A percentile compares a stretch with the other conserved stretches of the same genome.
Conservation (phyloP, 2,329 filamentous ascomycete genomes). For the Whalleya microplaca region DNA sequence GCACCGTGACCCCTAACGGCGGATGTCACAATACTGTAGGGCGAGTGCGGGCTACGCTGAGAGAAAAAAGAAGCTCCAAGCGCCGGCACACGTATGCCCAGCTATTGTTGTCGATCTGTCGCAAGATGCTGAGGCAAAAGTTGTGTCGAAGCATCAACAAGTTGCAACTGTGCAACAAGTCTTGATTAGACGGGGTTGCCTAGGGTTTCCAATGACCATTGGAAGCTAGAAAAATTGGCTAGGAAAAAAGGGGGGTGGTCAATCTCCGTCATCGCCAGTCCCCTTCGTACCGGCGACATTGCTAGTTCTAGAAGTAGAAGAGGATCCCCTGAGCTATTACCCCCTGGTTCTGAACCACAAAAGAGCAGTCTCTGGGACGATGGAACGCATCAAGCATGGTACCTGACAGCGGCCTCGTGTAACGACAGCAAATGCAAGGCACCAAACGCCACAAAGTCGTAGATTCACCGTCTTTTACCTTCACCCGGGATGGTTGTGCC, state of each 20-base stretch:
- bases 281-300: neutral
- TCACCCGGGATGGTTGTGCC: neutral
- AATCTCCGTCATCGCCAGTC: neutral
- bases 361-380: constrained; percentile 22
- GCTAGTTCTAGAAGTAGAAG: neutral
- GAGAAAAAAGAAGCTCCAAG: neutral
- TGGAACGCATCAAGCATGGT: constrained; percentile 17
- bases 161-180: neutral
- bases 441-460: constrained; percentile 17
- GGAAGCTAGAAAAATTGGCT: neutral
- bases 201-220: neutral
- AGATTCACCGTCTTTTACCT: neutral
- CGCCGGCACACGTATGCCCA: neutral
- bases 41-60: no score
- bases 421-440: constrained; percentile 19
- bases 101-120: neutral
- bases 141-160: neutral
- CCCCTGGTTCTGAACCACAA: constrained; percentile 21
- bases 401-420: constrained; percentile 28
- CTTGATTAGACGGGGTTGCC: neutral
- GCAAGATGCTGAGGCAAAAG: neutral
- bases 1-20: neutral
- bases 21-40: constrained; percentile 9
- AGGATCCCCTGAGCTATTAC: constrained; percentile 15
- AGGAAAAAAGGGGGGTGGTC: neutral